These are phyloP conservation scores for Phragmites australis DNA, from an alignment of 176 grass and related monocot species.

Conservation along the genomic window DNA sequence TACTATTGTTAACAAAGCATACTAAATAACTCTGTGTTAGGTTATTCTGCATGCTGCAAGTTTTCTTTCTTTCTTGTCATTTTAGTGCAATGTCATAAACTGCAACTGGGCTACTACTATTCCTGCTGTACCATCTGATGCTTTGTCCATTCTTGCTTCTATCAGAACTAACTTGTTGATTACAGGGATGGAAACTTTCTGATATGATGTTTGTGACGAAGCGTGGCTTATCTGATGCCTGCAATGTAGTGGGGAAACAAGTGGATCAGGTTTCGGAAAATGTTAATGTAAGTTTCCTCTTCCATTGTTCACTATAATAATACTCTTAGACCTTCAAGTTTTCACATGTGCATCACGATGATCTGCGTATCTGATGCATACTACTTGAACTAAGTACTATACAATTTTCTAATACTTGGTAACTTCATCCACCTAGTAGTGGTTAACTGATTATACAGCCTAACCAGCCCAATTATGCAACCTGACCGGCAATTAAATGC, in stretches of 20 bases:
- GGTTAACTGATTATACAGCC: too few relatives aligned
- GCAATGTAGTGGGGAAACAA: constrained; percentile 70
- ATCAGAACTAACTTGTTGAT: constrained; percentile 33
- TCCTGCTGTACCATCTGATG: constrained; percentile 20
- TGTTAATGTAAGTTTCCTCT: constrained; percentile 55
- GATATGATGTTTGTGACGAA: constrained; percentile 98
- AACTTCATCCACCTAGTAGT: neutral
- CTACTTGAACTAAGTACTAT: neutral
- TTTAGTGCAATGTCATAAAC: constrained; percentile 10
- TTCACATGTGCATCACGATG: neutral
- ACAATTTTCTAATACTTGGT: neutral
- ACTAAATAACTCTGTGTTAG: neutral
- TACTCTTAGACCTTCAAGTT: neutral
- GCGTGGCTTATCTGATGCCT: constrained; percentile 76
- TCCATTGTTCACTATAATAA: neutral
- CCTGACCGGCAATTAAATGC: too few relatives aligned
- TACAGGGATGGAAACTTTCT: constrained; percentile 87
- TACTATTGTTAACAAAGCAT: neutral
- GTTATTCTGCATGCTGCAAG: neutral
- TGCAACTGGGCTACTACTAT: neutral
- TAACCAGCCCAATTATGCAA: too few relatives aligned
- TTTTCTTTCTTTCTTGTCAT: constrained; percentile 4
- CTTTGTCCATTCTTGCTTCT: constrained; percentile 18
- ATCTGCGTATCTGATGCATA: neutral
- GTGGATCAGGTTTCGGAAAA: constrained; percentile 83